A percentile compares a stretch with the other conserved stretches of the same genome.
These are phyloP conservation scores for Puccinia coronata DNA, from an alignment of 1,284 basidiomycete genomes.

Conservation along the genomic window DNA sequence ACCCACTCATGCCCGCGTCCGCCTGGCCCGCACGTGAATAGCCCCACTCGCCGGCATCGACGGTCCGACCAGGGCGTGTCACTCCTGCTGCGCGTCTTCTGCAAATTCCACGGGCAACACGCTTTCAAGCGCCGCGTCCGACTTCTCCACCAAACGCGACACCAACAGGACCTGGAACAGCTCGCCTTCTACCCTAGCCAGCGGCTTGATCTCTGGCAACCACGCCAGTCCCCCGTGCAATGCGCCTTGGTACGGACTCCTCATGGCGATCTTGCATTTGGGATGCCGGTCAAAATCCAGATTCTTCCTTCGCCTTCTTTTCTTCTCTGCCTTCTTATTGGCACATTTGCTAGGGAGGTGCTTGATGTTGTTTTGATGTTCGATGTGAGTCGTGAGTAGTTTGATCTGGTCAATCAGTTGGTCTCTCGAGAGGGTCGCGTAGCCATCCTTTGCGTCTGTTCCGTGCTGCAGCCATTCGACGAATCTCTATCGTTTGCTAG, in stretches of 20 bases:
- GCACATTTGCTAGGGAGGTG: not conserved
- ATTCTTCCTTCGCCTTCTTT: slow-evolving; percentile 28
- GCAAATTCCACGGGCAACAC: slow-evolving; percentile 58
- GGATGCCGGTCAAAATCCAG: slow-evolving; percentile 56
- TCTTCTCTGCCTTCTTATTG: not conserved
- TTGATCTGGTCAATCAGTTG: slow-evolving; percentile 19
- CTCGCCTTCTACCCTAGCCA: slow-evolving; percentile 80
- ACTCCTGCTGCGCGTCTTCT: slow-evolving; percentile 53
- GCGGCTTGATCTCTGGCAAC: slow-evolving; percentile 67
- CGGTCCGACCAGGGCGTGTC: slow-evolving; percentile 44
- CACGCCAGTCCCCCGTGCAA: slow-evolving; percentile 86
- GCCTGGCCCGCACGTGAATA: slow-evolving; percentile 92
- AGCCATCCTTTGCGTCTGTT: too few species aligned
- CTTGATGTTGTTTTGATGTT: not conserved
- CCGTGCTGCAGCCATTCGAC: too few species aligned
- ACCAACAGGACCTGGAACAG: slow-evolving; percentile 79
- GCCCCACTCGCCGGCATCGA: slow-evolving; percentile 79
- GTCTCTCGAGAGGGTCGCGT: not conserved
- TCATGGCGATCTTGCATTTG: slow-evolving; percentile 83
- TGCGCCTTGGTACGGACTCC: slow-evolving; percentile 88
- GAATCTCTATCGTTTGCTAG: too few species aligned
- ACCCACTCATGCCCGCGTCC: slow-evolving; percentile 90
- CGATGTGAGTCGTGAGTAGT: not conserved
- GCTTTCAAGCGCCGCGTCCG: not conserved
- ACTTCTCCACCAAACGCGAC: slow-evolving; percentile 69